These are phyloP conservation scores for Monilinia aucupariae DNA, from an alignment of 2,329 filamentous ascomycete species.

Conservation along the genomic window DNA sequence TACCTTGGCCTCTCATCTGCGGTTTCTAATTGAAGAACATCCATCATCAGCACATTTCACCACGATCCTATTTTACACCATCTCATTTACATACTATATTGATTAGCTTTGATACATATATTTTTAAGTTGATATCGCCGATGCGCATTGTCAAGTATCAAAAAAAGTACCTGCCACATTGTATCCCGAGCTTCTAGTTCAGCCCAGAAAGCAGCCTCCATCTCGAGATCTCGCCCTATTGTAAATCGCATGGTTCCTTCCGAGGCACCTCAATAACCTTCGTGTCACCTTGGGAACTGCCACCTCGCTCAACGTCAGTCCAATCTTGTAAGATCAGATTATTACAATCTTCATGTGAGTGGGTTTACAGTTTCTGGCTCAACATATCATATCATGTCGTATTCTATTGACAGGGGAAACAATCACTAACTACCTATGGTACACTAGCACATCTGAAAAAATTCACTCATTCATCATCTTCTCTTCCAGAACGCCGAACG, in stretches of 20 bases:
- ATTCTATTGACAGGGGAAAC: not conserved
- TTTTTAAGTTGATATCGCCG: not conserved
- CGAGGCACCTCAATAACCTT: conserved; percentile 22
- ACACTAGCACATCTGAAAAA: not conserved
- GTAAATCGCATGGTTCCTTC: conserved; percentile 19
- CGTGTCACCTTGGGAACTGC: conserved; percentile 22
- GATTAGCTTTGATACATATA: not conserved
- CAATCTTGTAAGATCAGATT: not conserved
- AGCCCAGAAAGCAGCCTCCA: conserved; percentile 16
- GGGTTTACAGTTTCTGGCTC: not conserved
- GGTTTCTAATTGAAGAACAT: conserved; percentile 9
- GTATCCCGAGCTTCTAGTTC: conserved; percentile 18
- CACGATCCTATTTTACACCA: not conserved
- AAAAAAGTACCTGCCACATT: conserved; percentile 18
- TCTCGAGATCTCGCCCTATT: conserved; percentile 17
- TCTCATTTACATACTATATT: not conserved
- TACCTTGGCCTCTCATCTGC: not conserved
- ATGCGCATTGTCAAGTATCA: conserved; percentile 8
- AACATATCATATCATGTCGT: not conserved
- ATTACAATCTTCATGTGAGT: conserved; percentile 10
- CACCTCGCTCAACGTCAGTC: conserved; percentile 15
- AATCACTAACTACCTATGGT: not conserved
- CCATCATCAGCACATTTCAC: conserved; percentile 1
- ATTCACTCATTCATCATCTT: not conserved
- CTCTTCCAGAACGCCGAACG: not conserved